Percentiles rank a stretch among this genome's conserved stretches.
These are phyloP conservation scores for maize (Zea mays) DNA, from an alignment of 176 grass and related monocot species.

Conservation along the genomic window Zm-B73-REFERENCE-NAM-5.0 NC_050098.1:193974501-193975000, in stretches of 20 bases:
- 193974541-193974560: no score
- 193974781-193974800: not conserved
- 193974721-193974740: not conserved
- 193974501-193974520: slow-evolving; percentile 6
- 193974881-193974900: not conserved
- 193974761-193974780: not conserved
- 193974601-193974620: not conserved
- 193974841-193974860: not conserved
- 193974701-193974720: not conserved
- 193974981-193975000: not conserved
- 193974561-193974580: not conserved
- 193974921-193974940: no score
- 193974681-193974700: not conserved
- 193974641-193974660: not conserved
- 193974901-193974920: not conserved
- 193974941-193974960: not conserved
- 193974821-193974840: not conserved
- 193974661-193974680: not conserved
- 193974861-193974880: not conserved
- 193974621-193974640: not conserved
- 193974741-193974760: not conserved
- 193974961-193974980: not conserved
- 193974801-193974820: not conserved
- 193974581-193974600: not conserved
- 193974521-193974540: not conserved